Evolutionary conservation across 352 stramenopile genomes (phyloP).

Genomic region (Phytophthora vignae): DNA sequence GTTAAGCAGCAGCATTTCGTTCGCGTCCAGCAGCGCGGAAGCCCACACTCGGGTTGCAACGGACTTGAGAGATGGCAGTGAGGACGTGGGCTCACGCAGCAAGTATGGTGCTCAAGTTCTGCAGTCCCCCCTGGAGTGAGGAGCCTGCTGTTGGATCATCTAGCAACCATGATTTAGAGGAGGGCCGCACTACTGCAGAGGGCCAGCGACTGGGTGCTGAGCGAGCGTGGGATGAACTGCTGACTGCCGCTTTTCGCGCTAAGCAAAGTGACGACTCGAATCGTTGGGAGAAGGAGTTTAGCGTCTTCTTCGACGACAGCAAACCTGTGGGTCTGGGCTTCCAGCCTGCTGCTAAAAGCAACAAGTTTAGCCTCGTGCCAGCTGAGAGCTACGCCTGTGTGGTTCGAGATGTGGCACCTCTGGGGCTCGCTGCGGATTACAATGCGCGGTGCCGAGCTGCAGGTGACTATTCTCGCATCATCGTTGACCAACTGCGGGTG

Average conservation of each 20-base stretch:
- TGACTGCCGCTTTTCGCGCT: constrained; percentile 27
- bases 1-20: not conserved
- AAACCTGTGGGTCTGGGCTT: constrained; percentile 65
- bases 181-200: constrained; percentile 8
- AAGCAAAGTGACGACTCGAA: constrained; percentile 27
- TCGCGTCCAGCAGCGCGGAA: not conserved
- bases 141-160: not conserved
- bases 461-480: constrained; percentile 60
- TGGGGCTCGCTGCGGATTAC: constrained; percentile 58
- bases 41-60: constrained; percentile 13
- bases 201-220: constrained; percentile 21
- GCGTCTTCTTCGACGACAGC: constrained; percentile 60
- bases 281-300: constrained; percentile 65
- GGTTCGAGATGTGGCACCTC: constrained; percentile 48
- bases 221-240: constrained; percentile 33
- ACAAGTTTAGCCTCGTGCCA: constrained; percentile 18
- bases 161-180: constrained; percentile 35
- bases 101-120: constrained; percentile 67
- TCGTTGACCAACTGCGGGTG: constrained; percentile 47
- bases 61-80: not conserved
- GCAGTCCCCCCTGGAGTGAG: constrained; percentile 39
- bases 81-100: not conserved
- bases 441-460: constrained; percentile 52
- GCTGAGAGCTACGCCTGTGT: constrained; percentile 48
- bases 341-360: constrained; percentile 20